These are phyloP conservation scores for Hanseniaspora pseudoguilliermondii DNA, from an alignment of 805 yeast genomes.

Conservation along the genomic window DNA sequence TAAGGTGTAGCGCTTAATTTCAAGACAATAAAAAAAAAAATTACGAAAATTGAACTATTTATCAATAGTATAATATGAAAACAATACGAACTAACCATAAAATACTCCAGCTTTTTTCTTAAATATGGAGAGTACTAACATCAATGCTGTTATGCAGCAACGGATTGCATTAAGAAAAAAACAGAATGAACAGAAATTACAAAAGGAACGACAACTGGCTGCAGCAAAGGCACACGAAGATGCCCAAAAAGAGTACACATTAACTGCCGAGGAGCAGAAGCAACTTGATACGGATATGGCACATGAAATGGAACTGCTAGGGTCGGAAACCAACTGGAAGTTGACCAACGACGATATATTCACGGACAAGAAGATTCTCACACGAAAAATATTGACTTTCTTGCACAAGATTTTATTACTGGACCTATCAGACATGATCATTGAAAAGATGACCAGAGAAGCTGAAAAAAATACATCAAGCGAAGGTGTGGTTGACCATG, in stretches of 20 bases:
- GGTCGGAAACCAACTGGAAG: background rate
- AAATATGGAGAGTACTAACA: slow-evolving; percentile 11
- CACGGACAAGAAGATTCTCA: background rate
- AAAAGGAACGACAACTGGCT: background rate
- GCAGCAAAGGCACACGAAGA: background rate
- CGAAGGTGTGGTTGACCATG: background rate
- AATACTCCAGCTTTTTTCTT: background rate
- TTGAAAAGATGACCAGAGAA: background rate
- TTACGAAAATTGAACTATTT: no score
- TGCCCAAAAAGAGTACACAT: background rate
- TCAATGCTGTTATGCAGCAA: slow-evolving; percentile 10
- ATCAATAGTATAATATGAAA: no score
- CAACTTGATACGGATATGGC: background rate
- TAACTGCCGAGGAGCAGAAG: background rate
- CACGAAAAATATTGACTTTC: slow-evolving; percentile 1
- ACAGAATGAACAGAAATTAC: background rate
- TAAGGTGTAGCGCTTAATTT: background rate
- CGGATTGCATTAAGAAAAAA: slow-evolving; percentile 9
- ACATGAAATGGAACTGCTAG: background rate
- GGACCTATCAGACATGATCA: background rate
- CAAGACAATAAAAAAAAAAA: background rate
- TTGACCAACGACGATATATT: background rate
- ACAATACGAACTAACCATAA: background rate
- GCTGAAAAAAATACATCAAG: background rate
- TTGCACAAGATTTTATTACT: slow-evolving; percentile 1